These are phyloP conservation scores for Trichophyton benhamiae DNA, from an alignment of 2,329 filamentous ascomycete species.

Conservation along the genomic window DNA sequence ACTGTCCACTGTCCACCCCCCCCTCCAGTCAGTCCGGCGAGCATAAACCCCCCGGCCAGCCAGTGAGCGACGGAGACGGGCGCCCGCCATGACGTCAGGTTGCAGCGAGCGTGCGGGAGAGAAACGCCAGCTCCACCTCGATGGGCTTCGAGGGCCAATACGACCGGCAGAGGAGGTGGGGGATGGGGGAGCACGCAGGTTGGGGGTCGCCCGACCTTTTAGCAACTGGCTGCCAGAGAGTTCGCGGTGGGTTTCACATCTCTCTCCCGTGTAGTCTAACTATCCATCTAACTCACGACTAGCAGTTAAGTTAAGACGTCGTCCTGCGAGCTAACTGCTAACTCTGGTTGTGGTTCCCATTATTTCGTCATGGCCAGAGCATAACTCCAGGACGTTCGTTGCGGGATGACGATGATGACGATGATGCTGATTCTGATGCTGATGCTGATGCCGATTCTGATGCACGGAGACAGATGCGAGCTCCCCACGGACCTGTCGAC, in stretches of 20 bases:
- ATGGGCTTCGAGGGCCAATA: neutral
- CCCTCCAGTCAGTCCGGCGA: no score
- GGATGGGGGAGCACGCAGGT: neutral
- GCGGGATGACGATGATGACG: neutral
- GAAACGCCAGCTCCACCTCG: neutral
- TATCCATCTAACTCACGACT: neutral
- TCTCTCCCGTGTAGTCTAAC: neutral
- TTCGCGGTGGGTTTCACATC: neutral
- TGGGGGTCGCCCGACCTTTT: neutral
- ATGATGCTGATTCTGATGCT: neutral
- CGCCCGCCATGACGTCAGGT: neutral
- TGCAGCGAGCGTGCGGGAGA: slow-evolving; percentile 1
- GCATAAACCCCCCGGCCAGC: no score
- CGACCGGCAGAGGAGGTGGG: neutral
- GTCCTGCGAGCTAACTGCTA: no score
- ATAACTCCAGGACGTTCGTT: neutral
- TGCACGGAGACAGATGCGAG: neutral
- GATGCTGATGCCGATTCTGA: no score
- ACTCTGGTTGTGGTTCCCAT: neutral
- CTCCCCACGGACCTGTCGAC: neutral
- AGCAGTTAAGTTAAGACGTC: neutral
- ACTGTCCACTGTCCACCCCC: no score
- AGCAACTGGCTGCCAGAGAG: no score
- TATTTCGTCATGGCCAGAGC: neutral
- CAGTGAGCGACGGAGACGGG: neutral